These are phyloP conservation scores for Camillea tinctor DNA, from an alignment of 2,329 filamentous ascomycete species.

Conservation along the genomic window DNA sequence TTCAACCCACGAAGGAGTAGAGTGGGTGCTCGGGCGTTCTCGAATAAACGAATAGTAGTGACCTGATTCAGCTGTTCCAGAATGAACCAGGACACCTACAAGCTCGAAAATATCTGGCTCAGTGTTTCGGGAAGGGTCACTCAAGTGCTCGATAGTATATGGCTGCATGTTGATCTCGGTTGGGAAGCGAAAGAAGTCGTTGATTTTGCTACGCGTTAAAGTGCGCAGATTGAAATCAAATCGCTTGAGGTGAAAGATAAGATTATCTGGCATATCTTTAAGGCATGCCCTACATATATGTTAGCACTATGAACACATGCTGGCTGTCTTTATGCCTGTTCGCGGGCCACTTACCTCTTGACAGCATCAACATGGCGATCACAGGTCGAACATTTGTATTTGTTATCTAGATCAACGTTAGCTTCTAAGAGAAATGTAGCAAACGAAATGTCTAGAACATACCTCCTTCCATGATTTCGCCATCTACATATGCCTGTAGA, in stretches of 20 bases:
- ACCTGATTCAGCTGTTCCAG: slow-evolving; percentile 87
- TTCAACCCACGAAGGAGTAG: slow-evolving; percentile 69
- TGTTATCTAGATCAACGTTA: slow-evolving; percentile 66
- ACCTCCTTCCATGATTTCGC: slow-evolving; percentile 93
- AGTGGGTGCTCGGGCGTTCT: slow-evolving; percentile 61
- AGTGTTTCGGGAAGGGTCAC: slow-evolving; percentile 53
- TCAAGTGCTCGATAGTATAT: slow-evolving; percentile 85
- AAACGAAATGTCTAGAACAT: slow-evolving; percentile 26
- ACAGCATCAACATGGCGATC: slow-evolving; percentile 88
- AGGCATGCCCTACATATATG: slow-evolving; percentile 68
- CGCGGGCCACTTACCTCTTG: slow-evolving; percentile 59
- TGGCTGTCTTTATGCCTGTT: neutral
- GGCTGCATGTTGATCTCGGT: slow-evolving; percentile 79
- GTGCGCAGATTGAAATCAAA: slow-evolving; percentile 80
- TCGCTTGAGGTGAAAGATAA: slow-evolving; percentile 92
- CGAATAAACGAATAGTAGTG: slow-evolving; percentile 97
- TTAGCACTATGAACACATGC: slow-evolving; percentile 9
- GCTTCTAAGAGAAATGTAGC: slow-evolving; percentile 1
- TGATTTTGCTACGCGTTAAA: slow-evolving; percentile 85
- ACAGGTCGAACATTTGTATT: slow-evolving; percentile 94
- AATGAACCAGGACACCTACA: slow-evolving; percentile 92
- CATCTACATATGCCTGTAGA: slow-evolving; percentile 90
- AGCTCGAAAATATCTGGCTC: slow-evolving; percentile 82
- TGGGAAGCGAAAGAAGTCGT: slow-evolving; percentile 91
- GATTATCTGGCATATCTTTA: slow-evolving; percentile 87